A percentile compares a stretch with the other conserved stretches of the same genome.
These are phyloP conservation scores for Penicillium sp. DNA, from an alignment of 2,329 filamentous ascomycete species.

Conservation along the genomic window DNA sequence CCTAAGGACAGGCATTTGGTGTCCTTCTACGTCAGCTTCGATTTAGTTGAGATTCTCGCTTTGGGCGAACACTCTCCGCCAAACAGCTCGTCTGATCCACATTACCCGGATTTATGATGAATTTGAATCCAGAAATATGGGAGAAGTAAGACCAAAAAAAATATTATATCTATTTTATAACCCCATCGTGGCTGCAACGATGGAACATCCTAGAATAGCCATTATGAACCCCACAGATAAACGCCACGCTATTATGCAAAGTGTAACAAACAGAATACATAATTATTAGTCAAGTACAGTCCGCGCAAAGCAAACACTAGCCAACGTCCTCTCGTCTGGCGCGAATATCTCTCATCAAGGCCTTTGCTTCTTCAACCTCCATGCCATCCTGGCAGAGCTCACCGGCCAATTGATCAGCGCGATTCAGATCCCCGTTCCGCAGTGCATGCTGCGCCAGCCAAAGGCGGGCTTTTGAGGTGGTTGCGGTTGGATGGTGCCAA, in stretches of 20 bases:
- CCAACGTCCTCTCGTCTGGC: conserved; percentile 57
- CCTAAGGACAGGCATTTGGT: background rate
- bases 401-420: conserved; percentile 73
- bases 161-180: too few relatives aligned
- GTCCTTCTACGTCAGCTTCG: conserved; percentile 23
- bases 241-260: conserved; percentile 9
- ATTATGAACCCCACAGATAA: conserved; percentile 2
- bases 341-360: conserved; percentile 78
- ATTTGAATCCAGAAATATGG: background rate
- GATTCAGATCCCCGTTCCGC: conserved; percentile 64
- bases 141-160: too few relatives aligned
- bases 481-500: conserved; percentile 62
- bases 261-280: background rate
- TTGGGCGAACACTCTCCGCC: conserved; percentile 13
- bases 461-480: conserved; percentile 85
- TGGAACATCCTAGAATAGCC: background rate
- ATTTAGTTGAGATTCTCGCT: conserved; percentile 20
- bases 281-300: too few relatives aligned
- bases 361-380: conserved; percentile 95
- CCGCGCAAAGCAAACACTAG: background rate
- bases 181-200: background rate
- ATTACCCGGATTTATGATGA: background rate
- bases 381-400: conserved; percentile 94
- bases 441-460: conserved; percentile 87
- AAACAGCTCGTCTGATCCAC: conserved; percentile 3